phyloP scores from a whole-genome alignment of 495 filamentous ascomycete species.

The Hypoxylon perforatum region DNA sequence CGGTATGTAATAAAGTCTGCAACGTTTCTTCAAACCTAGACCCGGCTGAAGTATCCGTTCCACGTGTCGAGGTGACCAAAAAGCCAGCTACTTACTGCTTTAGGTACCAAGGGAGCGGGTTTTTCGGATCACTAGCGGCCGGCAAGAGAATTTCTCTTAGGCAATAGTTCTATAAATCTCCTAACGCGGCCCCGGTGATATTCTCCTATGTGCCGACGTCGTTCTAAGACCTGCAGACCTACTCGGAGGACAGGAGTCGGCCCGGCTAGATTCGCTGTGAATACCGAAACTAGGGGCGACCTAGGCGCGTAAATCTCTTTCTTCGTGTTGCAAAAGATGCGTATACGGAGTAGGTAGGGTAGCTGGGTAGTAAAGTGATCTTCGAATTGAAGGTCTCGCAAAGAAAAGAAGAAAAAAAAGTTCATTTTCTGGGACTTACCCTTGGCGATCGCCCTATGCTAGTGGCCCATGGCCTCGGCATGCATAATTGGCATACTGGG shows the following conservation, averaged over 20 bases:
- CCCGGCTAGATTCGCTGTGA: constrained; percentile 19
- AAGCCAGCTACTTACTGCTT: constrained; percentile 27
- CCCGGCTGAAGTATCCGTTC: constrained; percentile 21
- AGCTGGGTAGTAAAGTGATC: neutral
- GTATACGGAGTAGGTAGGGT: neutral
- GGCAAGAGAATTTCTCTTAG: constrained; percentile 16
- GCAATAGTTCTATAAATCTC: neutral
- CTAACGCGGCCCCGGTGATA: constrained; percentile 12
- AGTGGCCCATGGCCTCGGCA: constrained; percentile 20
- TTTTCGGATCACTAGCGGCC: constrained; percentile 27
- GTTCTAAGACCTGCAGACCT: constrained; percentile 11
- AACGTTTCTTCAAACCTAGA: constrained; percentile 38
- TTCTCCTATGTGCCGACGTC: constrained; percentile 23
- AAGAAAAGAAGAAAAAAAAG: neutral
- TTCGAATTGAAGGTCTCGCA: neutral
- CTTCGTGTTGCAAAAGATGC: neutral
- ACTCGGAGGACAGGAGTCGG: constrained; percentile 29
- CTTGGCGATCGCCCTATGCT: constrained; percentile 34
- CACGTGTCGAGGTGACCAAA: constrained; percentile 36
- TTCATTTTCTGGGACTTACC: constrained; percentile 9
- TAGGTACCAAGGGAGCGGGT: constrained; percentile 5
- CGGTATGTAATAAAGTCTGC: constrained; percentile 32
- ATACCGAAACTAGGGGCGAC: constrained; percentile 17
- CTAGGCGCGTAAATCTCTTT: neutral
- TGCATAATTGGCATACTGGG: constrained; percentile 25